A percentile compares a stretch with the other conserved stretches of the same genome.
phyloP scores from a whole-genome alignment of 1,139 yeast species.

The Pichia terricola region DNA sequence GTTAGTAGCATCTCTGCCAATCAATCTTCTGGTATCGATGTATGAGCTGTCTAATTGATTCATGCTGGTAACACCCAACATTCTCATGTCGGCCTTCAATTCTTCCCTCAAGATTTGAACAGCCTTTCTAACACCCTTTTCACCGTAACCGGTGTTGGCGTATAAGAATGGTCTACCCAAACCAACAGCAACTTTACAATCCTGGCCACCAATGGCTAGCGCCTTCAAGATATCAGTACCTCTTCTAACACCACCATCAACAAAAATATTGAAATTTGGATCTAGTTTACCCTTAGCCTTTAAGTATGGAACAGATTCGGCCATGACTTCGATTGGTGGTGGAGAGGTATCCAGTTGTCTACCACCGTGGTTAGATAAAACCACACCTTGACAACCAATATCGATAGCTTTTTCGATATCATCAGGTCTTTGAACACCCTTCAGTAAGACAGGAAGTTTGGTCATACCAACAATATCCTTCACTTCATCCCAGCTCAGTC shows the following conservation, averaged over 20 bases:
- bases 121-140: constrained; percentile 37
- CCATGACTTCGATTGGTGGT: constrained; percentile 40
- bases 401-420: constrained; percentile 41
- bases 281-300: constrained; percentile 25
- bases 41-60: constrained; percentile 28
- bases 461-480: constrained; percentile 44
- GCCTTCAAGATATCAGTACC: constrained; percentile 49
- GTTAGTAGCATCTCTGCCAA: constrained; percentile 30
- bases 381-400: constrained; percentile 38
- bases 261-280: constrained; percentile 32
- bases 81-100: constrained; percentile 36
- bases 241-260: constrained; percentile 49
- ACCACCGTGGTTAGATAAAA: constrained; percentile 50
- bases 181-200: constrained; percentile 35
- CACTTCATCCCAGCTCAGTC: constrained; percentile 24
- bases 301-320: constrained; percentile 36
- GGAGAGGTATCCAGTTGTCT: constrained; percentile 42
- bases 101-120: constrained; percentile 37
- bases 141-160: constrained; percentile 43
- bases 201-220: constrained; percentile 41
- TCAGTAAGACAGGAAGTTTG: constrained; percentile 45
- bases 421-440: constrained; percentile 44
- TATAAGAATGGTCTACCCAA: constrained; percentile 41
- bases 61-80: constrained; percentile 35
- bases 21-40: constrained; percentile 26